Conservation (phyloP, 345 rosid genomes). For the Eucalyptus curtisii region DNA sequence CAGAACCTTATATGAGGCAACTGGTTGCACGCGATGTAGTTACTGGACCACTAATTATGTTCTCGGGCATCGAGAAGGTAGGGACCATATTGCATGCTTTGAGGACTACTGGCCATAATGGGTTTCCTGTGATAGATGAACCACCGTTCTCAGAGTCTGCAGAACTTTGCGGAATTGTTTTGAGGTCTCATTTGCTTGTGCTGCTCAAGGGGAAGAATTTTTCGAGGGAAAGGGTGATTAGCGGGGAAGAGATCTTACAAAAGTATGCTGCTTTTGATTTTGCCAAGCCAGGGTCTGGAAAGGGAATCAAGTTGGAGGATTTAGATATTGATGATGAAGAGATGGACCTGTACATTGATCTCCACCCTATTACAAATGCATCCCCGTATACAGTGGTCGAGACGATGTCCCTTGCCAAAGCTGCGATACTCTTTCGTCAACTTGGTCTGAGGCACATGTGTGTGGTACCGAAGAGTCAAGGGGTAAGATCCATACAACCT, state of each 20-base stretch:
- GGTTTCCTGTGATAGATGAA: slow-evolving; percentile 60
- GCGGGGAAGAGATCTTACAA: slow-evolving; percentile 12
- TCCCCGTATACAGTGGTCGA: slow-evolving; percentile 61
- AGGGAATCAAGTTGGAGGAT: slow-evolving; percentile 48
- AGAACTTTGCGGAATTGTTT: slow-evolving; percentile 47
- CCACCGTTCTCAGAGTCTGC: slow-evolving; percentile 47
- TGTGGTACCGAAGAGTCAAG: slow-evolving; percentile 54
- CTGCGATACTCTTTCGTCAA: slow-evolving; percentile 46
- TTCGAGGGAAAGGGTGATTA: slow-evolving; percentile 17
- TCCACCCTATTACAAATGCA: slow-evolving; percentile 47
- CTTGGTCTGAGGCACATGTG: slow-evolving; percentile 58
- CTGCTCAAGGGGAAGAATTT: slow-evolving; percentile 38
- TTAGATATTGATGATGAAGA: slow-evolving; percentile 40
- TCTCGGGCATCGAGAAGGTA: slow-evolving; percentile 47
- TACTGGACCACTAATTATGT: slow-evolving; percentile 41
- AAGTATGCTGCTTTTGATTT: slow-evolving; percentile 39
- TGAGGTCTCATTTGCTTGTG: slow-evolving; percentile 59
- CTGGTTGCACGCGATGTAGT: slow-evolving; percentile 52
- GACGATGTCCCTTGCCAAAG: slow-evolving; percentile 66
- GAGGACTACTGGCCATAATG: slow-evolving; percentile 42
- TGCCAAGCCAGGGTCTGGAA: slow-evolving; percentile 63
- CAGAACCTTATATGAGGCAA: slow-evolving; percentile 58
- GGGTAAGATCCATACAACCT: slow-evolving; percentile 10
- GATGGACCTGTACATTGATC: slow-evolving; percentile 55
- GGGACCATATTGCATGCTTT: slow-evolving; percentile 36